Evolutionary conservation across 345 rosid genomes (phyloP).

Genomic region (Gossypium ekmanianum): DNA sequence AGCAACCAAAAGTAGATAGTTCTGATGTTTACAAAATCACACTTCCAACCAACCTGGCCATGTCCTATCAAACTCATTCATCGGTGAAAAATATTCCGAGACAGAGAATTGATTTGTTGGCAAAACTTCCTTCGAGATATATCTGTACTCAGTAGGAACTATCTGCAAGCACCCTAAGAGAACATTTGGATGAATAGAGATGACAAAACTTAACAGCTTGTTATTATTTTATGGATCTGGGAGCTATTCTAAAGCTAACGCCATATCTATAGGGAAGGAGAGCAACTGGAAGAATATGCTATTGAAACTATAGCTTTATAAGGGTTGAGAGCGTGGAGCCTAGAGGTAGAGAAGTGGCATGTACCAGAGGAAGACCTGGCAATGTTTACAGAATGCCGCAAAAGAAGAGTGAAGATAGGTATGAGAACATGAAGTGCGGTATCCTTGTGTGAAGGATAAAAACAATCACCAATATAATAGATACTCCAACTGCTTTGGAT

Average conservation of each 20-base stretch:
- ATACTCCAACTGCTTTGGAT: neutral
- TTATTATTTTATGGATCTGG: neutral
- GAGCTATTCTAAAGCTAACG: neutral
- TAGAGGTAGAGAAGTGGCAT: neutral
- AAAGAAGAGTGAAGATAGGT: neutral
- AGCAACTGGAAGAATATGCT: neutral
- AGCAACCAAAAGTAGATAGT: neutral
- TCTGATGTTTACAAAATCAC: neutral
- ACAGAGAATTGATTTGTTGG: slow-evolving; percentile 95
- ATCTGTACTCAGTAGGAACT: slow-evolving; percentile 95
- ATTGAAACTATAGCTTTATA: neutral
- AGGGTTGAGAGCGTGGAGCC: neutral
- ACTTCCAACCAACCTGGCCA: slow-evolving; percentile 81
- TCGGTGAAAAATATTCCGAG: slow-evolving; percentile 79
- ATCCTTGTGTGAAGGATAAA: neutral
- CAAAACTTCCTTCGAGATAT: slow-evolving; percentile 75
- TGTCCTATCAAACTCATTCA: slow-evolving; percentile 59
- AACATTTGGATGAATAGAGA: neutral
- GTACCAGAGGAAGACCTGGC: neutral
- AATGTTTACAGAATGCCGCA: neutral
- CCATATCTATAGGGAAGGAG: neutral
- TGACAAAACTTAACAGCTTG: neutral
- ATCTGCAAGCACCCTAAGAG: slow-evolving; percentile 48
- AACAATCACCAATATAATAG: neutral
- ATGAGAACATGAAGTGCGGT: neutral